Evolutionary conservation across 2,329 filamentous ascomycete species (phyloP).

Genomic region (Cladobotryum mycophilum): DNA sequence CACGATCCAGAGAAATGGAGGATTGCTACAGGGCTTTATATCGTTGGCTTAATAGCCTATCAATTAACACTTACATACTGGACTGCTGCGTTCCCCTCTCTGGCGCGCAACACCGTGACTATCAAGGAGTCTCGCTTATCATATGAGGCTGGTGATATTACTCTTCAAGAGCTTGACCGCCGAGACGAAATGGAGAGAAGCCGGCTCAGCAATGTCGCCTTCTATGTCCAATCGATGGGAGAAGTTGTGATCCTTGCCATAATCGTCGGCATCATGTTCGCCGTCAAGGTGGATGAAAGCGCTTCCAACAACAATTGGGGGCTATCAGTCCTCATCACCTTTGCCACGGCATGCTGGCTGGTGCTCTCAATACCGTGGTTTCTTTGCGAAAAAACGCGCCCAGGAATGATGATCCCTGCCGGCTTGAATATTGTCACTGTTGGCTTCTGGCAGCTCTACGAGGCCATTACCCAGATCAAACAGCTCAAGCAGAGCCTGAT

Average conservation of each 20-base stretch:
- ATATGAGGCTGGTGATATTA: slow-evolving; percentile 40
- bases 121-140: slow-evolving; percentile 27
- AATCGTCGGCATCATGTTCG: slow-evolving; percentile 59
- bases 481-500: slow-evolving; percentile 58
- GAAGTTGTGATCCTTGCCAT: slow-evolving; percentile 59
- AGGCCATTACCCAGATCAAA: slow-evolving; percentile 55
- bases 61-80: slow-evolving; percentile 64
- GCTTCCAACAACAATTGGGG: slow-evolving; percentile 60
- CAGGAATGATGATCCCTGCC: slow-evolving; percentile 41
- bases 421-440: slow-evolving; percentile 46
- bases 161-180: slow-evolving; percentile 53
- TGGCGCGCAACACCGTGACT: slow-evolving; percentile 31
- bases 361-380: slow-evolving; percentile 62
- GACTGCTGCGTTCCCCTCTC: slow-evolving; percentile 50
- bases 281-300: slow-evolving; percentile 52
- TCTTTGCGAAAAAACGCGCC: slow-evolving; percentile 55
- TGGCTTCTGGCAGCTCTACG: slow-evolving; percentile 55
- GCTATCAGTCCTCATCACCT: slow-evolving; percentile 58
- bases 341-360: slow-evolving; percentile 58
- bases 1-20: slow-evolving; percentile 55
- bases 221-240: slow-evolving; percentile 56
- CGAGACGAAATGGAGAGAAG: slow-evolving; percentile 58
- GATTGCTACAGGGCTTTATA: slow-evolving; percentile 55
- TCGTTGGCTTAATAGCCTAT: slow-evolving; percentile 60
- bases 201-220: slow-evolving; percentile 56